phyloP scores from a whole-genome alignment of 164 flowering plant genomes.

The Cinnamomum chago region DNA sequence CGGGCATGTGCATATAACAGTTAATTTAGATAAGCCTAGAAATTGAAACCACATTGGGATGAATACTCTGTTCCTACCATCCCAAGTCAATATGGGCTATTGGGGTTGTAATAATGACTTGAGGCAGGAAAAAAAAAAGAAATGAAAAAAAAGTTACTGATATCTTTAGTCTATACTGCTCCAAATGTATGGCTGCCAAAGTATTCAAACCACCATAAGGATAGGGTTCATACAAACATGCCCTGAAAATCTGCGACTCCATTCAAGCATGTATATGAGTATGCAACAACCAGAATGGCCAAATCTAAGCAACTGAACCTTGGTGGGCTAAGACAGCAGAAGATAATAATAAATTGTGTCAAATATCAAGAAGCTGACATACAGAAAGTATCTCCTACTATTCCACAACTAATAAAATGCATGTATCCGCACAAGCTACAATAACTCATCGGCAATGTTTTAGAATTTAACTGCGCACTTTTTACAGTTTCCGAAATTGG shows the following conservation, averaged over 20 bases:
- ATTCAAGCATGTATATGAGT: not conserved
- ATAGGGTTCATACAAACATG: not conserved
- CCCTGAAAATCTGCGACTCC: not conserved
- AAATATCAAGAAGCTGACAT: no score
- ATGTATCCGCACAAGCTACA: not conserved
- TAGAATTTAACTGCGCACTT: not conserved
- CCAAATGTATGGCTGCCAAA: not conserved
- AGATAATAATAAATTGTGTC: not conserved
- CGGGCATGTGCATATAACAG: no score
- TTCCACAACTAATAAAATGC: not conserved
- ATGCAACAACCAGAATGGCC: not conserved
- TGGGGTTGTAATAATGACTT: no score
- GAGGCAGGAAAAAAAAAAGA: no score
- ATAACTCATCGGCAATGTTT: not conserved
- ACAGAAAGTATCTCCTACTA: not conserved
- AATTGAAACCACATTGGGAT: no score
- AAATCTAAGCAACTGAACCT: not conserved
- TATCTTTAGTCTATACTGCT: not conserved
- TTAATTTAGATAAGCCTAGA: no score
- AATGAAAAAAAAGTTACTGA: not conserved
- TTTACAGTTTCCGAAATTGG: not conserved
- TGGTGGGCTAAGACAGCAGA: not conserved
- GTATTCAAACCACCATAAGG: not conserved
- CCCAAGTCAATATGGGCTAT: no score
- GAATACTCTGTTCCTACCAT: no score